These are phyloP conservation scores for Lumnitzera littorea DNA, from an alignment of 345 rosid genomes.

Conservation along the genomic window DNA sequence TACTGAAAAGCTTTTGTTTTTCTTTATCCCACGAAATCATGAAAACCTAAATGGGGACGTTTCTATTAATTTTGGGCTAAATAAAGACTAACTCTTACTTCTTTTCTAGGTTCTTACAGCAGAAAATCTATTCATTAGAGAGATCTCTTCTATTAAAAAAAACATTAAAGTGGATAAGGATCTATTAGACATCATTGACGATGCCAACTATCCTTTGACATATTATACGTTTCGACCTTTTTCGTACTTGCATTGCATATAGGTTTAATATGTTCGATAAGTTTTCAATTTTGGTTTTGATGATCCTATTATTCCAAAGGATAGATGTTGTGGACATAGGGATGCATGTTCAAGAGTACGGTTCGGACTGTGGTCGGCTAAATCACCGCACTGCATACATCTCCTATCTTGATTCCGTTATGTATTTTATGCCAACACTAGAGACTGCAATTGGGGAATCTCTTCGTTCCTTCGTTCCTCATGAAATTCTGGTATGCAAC, in stretches of 20 bases:
- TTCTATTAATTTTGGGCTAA: not conserved
- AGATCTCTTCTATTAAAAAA: slow-evolving; percentile 86
- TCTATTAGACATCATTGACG: slow-evolving; percentile 72
- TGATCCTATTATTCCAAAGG: slow-evolving; percentile 83
- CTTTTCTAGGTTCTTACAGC: slow-evolving; percentile 64
- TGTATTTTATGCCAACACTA: slow-evolving; percentile 83
- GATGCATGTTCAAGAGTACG: slow-evolving; percentile 94
- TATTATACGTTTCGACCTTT: not conserved
- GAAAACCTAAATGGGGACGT: not conserved
- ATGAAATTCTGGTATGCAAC: slow-evolving; percentile 32
- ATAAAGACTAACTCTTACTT: no score
- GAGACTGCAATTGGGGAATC: slow-evolving; percentile 79
- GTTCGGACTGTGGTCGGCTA: slow-evolving; percentile 70
- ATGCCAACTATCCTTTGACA: slow-evolving; percentile 51
- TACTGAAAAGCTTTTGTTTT: not conserved
- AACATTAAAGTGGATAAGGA: slow-evolving; percentile 86
- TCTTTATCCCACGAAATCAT: not conserved
- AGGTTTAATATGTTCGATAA: no score
- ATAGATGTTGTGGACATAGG: slow-evolving; percentile 97
- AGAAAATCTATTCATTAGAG: slow-evolving; percentile 81
- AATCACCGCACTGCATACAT: slow-evolving; percentile 92
- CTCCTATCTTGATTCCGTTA: slow-evolving; percentile 91
- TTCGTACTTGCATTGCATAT: no score
- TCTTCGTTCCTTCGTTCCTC: slow-evolving; percentile 89
- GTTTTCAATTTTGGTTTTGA: slow-evolving; percentile 31